A percentile compares a stretch with the other conserved stretches of the same genome.
These are phyloP conservation scores for Cystobasidiaceae sp. DNA, from an alignment of 1,284 basidiomycete genomes.

Conservation along the genomic window DNA sequence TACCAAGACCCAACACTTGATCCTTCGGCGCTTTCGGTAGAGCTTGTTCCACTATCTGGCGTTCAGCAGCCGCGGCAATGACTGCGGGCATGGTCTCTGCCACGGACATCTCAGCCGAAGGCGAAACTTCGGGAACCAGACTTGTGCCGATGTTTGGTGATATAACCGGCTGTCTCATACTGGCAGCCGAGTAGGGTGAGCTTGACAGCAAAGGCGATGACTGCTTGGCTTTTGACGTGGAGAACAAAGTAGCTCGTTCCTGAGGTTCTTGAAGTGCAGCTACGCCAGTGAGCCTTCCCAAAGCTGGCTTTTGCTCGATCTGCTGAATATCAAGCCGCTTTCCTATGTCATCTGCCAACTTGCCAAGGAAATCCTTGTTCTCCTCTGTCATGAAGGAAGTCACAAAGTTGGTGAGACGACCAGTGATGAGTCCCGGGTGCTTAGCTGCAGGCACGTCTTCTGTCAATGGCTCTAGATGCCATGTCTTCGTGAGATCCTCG, in stretches of 20 bases:
- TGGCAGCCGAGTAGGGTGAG: constrained; percentile 29
- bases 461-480: constrained; percentile 68
- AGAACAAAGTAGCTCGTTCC: constrained; percentile 75
- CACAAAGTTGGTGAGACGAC: constrained; percentile 70
- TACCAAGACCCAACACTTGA: constrained; percentile 18
- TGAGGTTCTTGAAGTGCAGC: constrained; percentile 68
- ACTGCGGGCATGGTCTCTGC: neutral
- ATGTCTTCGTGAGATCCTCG: constrained; percentile 76
- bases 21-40: constrained; percentile 28
- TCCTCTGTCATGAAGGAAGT: constrained; percentile 79
- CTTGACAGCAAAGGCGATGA: constrained; percentile 37
- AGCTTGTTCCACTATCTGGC: constrained; percentile 11
- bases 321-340: constrained; percentile 70
- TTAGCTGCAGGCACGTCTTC: constrained; percentile 54
- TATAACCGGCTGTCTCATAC: constrained; percentile 40
- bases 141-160: constrained; percentile 36
- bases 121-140: constrained; percentile 55
- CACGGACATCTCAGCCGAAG: constrained; percentile 39
- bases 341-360: constrained; percentile 83
- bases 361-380: constrained; percentile 55
- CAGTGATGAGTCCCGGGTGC: constrained; percentile 50
- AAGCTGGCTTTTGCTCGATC: constrained; percentile 58
- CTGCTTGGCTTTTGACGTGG: constrained; percentile 37
- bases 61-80: neutral
- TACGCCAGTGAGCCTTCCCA: constrained; percentile 69